Conservation (phyloP, 2,329 filamentous ascomycete species). For the Cladophialophora yegresii region DNA sequence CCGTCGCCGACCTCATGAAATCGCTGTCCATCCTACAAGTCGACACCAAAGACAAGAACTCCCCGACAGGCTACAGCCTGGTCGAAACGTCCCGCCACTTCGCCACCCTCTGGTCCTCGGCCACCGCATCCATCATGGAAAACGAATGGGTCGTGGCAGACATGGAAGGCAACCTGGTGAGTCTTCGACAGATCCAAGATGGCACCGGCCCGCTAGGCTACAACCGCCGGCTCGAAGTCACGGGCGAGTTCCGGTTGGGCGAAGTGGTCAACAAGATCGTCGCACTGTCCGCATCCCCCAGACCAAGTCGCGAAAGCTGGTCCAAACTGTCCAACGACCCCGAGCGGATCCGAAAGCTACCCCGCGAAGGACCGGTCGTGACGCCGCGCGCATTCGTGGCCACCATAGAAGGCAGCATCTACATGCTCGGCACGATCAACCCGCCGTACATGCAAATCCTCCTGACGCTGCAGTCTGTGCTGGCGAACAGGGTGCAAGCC, state of each 20-base stretch:
- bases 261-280: slow-evolving; percentile 92
- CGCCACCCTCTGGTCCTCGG: slow-evolving; percentile 78
- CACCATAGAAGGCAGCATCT: slow-evolving; percentile 89
- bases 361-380: slow-evolving; percentile 60
- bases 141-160: slow-evolving; percentile 82
- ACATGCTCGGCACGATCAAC: slow-evolving; percentile 77
- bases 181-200: slow-evolving; percentile 57
- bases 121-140: slow-evolving; percentile 69
- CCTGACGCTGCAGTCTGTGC: slow-evolving; percentile 73
- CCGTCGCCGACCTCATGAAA: slow-evolving; percentile 91
- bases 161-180: slow-evolving; percentile 80
- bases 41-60: slow-evolving; percentile 38
- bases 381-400: slow-evolving; percentile 82
- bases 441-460: slow-evolving; percentile 74
- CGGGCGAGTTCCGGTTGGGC: slow-evolving; percentile 79
- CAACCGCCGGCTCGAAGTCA: slow-evolving; percentile 67
- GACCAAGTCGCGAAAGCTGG: slow-evolving; percentile 4
- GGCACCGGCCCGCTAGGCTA: slow-evolving; percentile 66
- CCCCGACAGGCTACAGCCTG: slow-evolving; percentile 46
- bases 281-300: slow-evolving; percentile 58
- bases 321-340: not conserved
- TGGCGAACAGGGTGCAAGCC: slow-evolving; percentile 67
- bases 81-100: slow-evolving; percentile 77
- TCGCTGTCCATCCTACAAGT: slow-evolving; percentile 79
- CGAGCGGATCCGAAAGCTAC: slow-evolving; percentile 6